Evolutionary conservation across 768 basidiomycete species (phyloP).

Genomic region (Phylloporus rhodoxanthus): DNA sequence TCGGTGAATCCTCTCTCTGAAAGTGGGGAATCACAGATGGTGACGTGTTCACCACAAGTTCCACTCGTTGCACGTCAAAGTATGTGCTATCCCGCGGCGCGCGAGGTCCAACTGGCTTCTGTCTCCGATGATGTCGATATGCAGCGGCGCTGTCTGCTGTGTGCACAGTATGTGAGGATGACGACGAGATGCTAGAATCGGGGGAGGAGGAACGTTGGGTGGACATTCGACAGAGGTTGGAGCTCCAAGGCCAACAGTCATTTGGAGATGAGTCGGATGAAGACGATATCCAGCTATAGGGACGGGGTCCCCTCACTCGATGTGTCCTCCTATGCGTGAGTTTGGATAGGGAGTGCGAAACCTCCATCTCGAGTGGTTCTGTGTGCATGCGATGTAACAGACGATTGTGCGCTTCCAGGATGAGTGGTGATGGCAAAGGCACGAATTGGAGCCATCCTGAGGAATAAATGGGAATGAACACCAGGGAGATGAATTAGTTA

Average conservation of each 20-base stretch:
- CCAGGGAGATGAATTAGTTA: background rate
- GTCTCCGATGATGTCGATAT: constrained; percentile 1
- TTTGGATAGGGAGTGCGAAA: constrained; percentile 3
- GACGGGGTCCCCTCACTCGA: constrained; percentile 28
- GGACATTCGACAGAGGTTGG: constrained; percentile 12
- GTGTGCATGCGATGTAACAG: no score
- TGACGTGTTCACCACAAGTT: constrained; percentile 18
- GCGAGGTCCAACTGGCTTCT: constrained; percentile 26
- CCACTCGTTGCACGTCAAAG: constrained; percentile 7
- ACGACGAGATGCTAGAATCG: constrained; percentile 8
- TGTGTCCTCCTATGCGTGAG: constrained; percentile 7
- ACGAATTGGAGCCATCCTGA: constrained; percentile 13
- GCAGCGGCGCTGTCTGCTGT: background rate
- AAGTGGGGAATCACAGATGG: constrained; percentile 2
- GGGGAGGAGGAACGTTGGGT: constrained; percentile 17
- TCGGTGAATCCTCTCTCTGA: background rate
- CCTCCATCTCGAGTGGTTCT: constrained; percentile 10
- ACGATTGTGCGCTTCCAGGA: background rate
- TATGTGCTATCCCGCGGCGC: constrained; percentile 10
- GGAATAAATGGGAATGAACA: constrained; percentile 11
- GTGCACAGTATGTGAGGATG: constrained; percentile 7
- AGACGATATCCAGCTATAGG: constrained; percentile 21
- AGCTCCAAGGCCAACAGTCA: constrained; percentile 20
- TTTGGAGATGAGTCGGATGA: constrained; percentile 10
- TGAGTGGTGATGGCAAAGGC: constrained; percentile 2